A percentile compares a stretch with the other conserved stretches of the same genome.
phyloP scores from a whole-genome alignment of 2,329 filamentous ascomycete species.

The Paracorniculantispora psalliotae region DNA sequence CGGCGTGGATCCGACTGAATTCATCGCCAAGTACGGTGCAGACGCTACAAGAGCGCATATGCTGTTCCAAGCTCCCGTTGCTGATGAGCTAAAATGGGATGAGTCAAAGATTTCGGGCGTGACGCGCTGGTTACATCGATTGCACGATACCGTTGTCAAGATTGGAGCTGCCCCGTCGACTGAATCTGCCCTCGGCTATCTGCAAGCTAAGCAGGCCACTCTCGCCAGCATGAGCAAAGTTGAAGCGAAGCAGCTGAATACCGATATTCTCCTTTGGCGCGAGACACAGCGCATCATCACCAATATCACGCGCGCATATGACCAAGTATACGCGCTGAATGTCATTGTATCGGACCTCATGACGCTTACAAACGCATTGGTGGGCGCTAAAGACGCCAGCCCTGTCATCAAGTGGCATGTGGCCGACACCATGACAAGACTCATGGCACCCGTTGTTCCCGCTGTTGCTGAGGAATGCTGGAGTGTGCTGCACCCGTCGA shows the following conservation, averaged over 20 bases:
- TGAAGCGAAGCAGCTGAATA: constrained; percentile 38
- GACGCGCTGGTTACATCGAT: constrained; percentile 69
- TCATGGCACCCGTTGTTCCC: constrained; percentile 76
- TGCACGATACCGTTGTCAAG: constrained; percentile 52
- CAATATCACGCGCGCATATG: constrained; percentile 63
- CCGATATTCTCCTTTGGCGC: constrained; percentile 54
- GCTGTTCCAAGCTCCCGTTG: constrained; percentile 81
- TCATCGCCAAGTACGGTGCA: constrained; percentile 70
- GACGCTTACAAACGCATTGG: constrained; percentile 67
- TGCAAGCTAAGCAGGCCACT: constrained; percentile 30
- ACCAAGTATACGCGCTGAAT: constrained; percentile 71
- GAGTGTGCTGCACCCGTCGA: constrained; percentile 47
- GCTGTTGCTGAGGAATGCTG: constrained; percentile 80
- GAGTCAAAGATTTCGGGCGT: constrained; percentile 76
- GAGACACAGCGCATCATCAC: constrained; percentile 62
- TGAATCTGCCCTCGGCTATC: constrained; percentile 28
- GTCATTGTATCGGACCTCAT: constrained; percentile 81
- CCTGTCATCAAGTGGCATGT: constrained; percentile 44
- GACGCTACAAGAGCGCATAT: constrained; percentile 83
- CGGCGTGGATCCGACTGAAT: constrained; percentile 73
- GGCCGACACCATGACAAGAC: constrained; percentile 54
- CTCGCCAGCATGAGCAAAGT: constrained; percentile 26
- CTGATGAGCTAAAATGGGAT: constrained; percentile 83
- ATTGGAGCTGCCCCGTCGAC: constrained; percentile 18
- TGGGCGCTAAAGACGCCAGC: constrained; percentile 38